Evolutionary conservation across 2,329 filamentous ascomycete genomes (phyloP), one percentile per base, ranked within the genome.

Genomic region (Exophiala mesophila): DNA sequence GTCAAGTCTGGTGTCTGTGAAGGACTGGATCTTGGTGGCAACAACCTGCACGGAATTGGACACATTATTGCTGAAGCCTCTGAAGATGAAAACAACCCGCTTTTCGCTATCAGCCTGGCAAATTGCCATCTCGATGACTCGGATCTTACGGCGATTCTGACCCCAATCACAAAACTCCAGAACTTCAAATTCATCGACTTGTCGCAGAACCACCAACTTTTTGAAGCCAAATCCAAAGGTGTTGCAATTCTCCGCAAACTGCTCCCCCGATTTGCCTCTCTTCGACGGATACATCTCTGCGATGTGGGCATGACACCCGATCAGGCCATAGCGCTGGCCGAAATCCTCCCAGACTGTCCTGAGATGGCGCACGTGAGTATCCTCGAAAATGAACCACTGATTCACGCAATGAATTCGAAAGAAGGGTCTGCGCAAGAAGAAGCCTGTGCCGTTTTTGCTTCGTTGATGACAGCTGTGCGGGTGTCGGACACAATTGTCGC

Each of bases 381-480:
- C 3, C 68, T 94, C 28, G 85, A 92, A 53, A 98, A 98, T 56
- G 73, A 80, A 1, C 74, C 80, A 47, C 69, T 96, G 3, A 71
- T 77, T 16, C 76, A 76, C 34, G 74, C 95, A 17, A 83, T 88
- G 4, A 76, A 80, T 47, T 85, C 88, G 1, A 84, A 74, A 37
- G 85, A 86, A 4, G 87, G 92, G 55, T 81, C 81, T 43, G 76
- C 74, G 1, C 88, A 96, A 62, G 90, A 97, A 65, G 90, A 97
- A 64, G 90, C 92, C 1, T 95, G 87, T 56, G 92, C 92, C 1
- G 67, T 97, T 5, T 97, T 94, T 61, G 88, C 92, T 1, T 95
- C 89, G 2, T 73, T 97, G 15, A 83, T 95, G 68, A 85, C 88
- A 4, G 90, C 90, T 0, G 83, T 88, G 1, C 80, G 89, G 39